Percentiles rank a stretch among this genome's conserved stretches.
These are phyloP conservation scores for Salix caprea DNA, from an alignment of 345 rosid genomes.

Conservation along the genomic window DNA sequence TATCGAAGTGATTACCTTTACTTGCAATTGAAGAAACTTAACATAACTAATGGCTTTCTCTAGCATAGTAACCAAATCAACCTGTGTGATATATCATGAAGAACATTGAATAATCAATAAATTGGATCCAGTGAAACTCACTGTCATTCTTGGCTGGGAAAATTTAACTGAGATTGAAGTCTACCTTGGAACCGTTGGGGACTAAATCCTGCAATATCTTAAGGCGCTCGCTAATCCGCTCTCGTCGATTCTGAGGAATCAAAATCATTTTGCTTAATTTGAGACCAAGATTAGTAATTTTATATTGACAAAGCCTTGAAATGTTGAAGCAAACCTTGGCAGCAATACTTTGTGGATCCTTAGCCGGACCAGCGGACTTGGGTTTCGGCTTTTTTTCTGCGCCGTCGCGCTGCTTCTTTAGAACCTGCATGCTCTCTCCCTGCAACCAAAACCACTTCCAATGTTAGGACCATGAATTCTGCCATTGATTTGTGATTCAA, in stretches of 20 bases:
- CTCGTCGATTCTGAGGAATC: slow-evolving; percentile 67
- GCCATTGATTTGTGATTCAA: not conserved
- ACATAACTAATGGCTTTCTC: slow-evolving; percentile 91
- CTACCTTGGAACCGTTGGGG: slow-evolving; percentile 86
- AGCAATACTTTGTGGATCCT: slow-evolving; percentile 88
- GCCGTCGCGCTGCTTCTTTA: slow-evolving; percentile 52
- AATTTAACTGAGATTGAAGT: not conserved
- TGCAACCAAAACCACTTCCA: not conserved
- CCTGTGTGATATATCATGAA: slow-evolving; percentile 30
- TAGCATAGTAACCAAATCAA: slow-evolving; percentile 92
- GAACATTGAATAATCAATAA: not conserved
- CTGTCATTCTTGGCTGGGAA: not conserved
- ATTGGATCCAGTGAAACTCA: not conserved
- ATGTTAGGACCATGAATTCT: not conserved
- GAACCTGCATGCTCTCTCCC: slow-evolving; percentile 49
- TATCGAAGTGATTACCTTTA: slow-evolving; percentile 45
- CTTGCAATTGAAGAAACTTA: slow-evolving; percentile 97
- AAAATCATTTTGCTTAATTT: slow-evolving; percentile 22
- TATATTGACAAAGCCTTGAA: not conserved
- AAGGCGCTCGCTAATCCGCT: slow-evolving; percentile 83
- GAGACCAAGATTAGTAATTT: not conserved
- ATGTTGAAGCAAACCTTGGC: slow-evolving; percentile 61
- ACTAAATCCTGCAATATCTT: slow-evolving; percentile 79
- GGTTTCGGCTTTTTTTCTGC: slow-evolving; percentile 44
- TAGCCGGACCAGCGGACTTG: slow-evolving; percentile 43